phyloP scores from a whole-genome alignment of 768 basidiomycete species.

The Panus rudis region DNA sequence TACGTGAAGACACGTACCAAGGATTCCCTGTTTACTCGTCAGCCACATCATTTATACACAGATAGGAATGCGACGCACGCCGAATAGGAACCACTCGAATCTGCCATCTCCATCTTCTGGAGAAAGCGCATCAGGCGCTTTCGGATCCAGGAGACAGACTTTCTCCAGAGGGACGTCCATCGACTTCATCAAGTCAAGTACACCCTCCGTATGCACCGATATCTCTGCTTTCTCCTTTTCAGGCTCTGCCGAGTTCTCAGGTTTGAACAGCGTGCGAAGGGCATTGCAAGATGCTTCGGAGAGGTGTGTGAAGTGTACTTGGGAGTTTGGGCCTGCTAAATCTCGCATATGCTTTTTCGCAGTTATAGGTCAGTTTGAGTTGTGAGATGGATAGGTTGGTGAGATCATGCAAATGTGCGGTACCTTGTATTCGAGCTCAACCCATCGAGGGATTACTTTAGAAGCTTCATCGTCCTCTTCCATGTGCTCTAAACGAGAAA shows the following conservation, averaged over 20 bases:
- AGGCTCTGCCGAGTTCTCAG: slow-evolving; percentile 12
- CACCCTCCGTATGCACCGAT: slow-evolving; percentile 41
- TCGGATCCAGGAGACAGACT: slow-evolving; percentile 94
- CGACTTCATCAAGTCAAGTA: slow-evolving; percentile 53
- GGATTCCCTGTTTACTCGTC: slow-evolving; percentile 41
- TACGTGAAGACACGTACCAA: slow-evolving; percentile 32
- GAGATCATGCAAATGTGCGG: slow-evolving; percentile 15
- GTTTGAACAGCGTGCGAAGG: background rate
- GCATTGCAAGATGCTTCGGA: slow-evolving; percentile 42
- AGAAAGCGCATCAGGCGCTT: slow-evolving; percentile 57
- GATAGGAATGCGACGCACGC: slow-evolving; percentile 40
- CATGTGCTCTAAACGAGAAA: slow-evolving; percentile 66
- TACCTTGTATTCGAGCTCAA: slow-evolving; percentile 85
- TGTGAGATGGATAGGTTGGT: slow-evolving; percentile 1
- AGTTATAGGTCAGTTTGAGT: slow-evolving; percentile 3
- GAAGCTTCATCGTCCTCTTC: slow-evolving; percentile 82
- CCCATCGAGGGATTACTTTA: slow-evolving; percentile 79
- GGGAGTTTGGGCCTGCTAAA: slow-evolving; percentile 57
- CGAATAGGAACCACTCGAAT: slow-evolving; percentile 90
- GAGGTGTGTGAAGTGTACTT: slow-evolving; percentile 81
- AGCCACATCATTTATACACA: background rate
- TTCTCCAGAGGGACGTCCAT: slow-evolving; percentile 38
- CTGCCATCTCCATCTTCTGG: slow-evolving; percentile 71
- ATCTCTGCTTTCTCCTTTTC: slow-evolving; percentile 19
- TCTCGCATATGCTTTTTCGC: slow-evolving; percentile 78